These are phyloP conservation scores for Solanum aculeatissimum DNA, from an alignment of 305 asterid species.

Conservation along the genomic window DNA sequence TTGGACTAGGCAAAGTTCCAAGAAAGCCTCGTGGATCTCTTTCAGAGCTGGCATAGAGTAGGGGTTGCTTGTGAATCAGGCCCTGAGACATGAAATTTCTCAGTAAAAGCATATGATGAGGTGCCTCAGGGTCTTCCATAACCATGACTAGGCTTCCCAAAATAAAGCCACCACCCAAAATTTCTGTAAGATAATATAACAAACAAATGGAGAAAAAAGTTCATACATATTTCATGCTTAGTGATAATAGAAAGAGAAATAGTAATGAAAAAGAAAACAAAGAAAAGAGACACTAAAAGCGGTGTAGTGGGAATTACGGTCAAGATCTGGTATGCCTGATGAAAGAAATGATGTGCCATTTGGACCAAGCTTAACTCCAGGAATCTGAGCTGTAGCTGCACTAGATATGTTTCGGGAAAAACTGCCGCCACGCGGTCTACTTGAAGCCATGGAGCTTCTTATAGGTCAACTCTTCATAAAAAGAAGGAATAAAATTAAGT, in stretches of 20 bases:
- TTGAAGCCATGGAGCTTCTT: conserved; percentile 42
- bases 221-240: neutral
- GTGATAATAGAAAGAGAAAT: neutral
- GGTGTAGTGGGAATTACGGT: conserved; percentile 36
- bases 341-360: conserved; percentile 74
- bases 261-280: neutral
- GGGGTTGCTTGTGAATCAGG: conserved; percentile 68
- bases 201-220: neutral
- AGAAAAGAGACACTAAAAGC: neutral
- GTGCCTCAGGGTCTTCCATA: conserved; percentile 91
- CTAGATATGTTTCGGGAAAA: conserved; percentile 62
- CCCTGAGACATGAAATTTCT: conserved; percentile 98
- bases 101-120: conserved; percentile 89
- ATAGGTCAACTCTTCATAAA: neutral
- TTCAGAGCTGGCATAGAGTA: conserved; percentile 78
- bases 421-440: conserved; percentile 55
- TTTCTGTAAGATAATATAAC: conserved; percentile 31
- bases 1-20: conserved; percentile 74
- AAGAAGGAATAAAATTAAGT: neutral
- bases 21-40: conserved; percentile 82
- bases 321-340: conserved; percentile 80
- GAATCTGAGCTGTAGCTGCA: conserved; percentile 39
- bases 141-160: conserved; percentile 82
- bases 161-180: conserved; percentile 86
- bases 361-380: conserved; percentile 85